Evolutionary conservation across 441 rosid species (phyloP).

Genomic region (Manihot esculenta): DNA sequence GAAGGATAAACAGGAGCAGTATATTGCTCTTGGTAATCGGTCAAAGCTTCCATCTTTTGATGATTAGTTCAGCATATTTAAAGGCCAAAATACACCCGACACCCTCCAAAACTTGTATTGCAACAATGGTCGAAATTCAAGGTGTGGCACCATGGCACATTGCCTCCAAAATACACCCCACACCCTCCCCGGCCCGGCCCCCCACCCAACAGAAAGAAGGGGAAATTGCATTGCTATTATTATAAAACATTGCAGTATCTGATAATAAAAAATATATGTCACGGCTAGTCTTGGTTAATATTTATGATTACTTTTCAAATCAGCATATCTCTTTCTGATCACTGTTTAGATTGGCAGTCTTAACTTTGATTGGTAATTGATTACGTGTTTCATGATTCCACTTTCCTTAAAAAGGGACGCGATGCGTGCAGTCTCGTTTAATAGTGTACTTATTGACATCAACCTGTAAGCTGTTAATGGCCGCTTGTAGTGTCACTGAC

Average conservation of each 20-base stretch:
- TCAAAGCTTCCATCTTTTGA: slow-evolving; percentile 1
- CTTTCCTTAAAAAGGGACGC: background rate
- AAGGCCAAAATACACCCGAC: background rate
- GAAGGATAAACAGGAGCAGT: background rate
- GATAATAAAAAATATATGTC: background rate
- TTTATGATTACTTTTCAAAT: background rate
- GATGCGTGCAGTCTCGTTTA: background rate
- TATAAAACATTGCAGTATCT: no score
- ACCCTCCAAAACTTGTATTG: background rate
- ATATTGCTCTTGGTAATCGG: background rate
- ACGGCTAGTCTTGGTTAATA: background rate
- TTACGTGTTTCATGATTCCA: background rate
- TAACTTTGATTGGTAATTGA: background rate
- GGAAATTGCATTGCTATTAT: no score
- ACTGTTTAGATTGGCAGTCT: background rate
- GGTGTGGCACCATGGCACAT: no score
- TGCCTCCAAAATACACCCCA: no score
- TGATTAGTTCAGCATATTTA: background rate
- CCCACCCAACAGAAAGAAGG: no score
- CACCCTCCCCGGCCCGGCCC: no score
- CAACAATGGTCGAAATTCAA: no score
- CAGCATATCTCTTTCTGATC: background rate
- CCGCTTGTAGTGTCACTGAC: no score
- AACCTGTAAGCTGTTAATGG: background rate
- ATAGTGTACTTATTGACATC: background rate